phyloP scores from a whole-genome alignment of 2,329 filamentous ascomycete species.

The Talaromyces marneffei region DNA sequence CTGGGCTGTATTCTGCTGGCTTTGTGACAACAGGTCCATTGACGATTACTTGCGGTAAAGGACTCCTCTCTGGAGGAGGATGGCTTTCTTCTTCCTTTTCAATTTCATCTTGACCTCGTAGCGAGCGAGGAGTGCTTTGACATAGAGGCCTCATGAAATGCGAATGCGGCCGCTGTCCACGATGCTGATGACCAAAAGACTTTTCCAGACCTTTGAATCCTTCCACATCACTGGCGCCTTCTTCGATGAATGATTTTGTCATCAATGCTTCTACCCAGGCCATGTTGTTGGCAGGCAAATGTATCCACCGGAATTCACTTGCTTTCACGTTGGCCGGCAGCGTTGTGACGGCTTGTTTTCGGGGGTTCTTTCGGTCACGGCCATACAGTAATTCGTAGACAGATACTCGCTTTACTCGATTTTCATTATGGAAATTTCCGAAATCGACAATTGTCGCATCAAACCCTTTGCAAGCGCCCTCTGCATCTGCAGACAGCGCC shows the following conservation, averaged over 20 bases:
- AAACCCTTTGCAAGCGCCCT: slow-evolving; percentile 44
- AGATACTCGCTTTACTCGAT: slow-evolving; percentile 44
- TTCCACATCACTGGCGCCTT: slow-evolving; percentile 56
- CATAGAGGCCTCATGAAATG: slow-evolving; percentile 59
- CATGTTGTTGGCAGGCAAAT: slow-evolving; percentile 49
- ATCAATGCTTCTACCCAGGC: slow-evolving; percentile 59
- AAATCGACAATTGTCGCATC: slow-evolving; percentile 52
- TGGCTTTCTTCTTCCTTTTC: slow-evolving; percentile 17
- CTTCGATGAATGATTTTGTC: slow-evolving; percentile 61
- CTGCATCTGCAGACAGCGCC: slow-evolving; percentile 35
- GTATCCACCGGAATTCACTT: slow-evolving; percentile 50
- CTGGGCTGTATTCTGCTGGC: slow-evolving; percentile 2
- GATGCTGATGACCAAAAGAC: slow-evolving; percentile 58
- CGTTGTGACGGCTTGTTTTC: slow-evolving; percentile 45
- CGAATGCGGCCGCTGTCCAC: slow-evolving; percentile 53
- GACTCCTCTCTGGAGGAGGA: background rate
- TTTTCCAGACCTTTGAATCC: slow-evolving; percentile 58
- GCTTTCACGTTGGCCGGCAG: slow-evolving; percentile 43
- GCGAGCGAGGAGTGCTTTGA: slow-evolving; percentile 43
- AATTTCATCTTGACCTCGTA: slow-evolving; percentile 28
- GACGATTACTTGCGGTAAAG: slow-evolving; percentile 17
- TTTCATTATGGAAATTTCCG: slow-evolving; percentile 40
- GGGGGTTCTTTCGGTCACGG: slow-evolving; percentile 40
- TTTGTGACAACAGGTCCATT: slow-evolving; percentile 18
- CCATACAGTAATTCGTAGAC: slow-evolving; percentile 51